These are phyloP conservation scores for Colletotrichum eleusines DNA, from an alignment of 2,329 filamentous ascomycete species.

Conservation along the genomic window DNA sequence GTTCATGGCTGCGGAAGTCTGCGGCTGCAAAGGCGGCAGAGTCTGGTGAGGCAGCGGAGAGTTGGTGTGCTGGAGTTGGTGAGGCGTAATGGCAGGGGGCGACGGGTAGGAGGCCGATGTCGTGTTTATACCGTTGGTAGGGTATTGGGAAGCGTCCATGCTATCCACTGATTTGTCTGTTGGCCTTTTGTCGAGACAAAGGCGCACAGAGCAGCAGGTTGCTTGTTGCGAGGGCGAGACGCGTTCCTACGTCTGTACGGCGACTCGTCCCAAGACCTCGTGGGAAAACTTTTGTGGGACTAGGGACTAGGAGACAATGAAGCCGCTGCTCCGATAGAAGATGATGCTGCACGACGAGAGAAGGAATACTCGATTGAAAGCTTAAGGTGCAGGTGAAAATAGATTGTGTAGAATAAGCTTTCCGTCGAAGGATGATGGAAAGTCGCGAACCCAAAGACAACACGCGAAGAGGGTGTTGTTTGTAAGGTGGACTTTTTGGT, in stretches of 20 bases:
- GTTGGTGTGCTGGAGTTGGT: slow-evolving; percentile 60
- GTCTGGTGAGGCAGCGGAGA: slow-evolving; percentile 65
- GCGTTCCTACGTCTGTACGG: slow-evolving; percentile 40
- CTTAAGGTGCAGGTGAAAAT: slow-evolving; percentile 8
- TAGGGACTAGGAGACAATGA: slow-evolving; percentile 38
- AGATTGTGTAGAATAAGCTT: slow-evolving; percentile 20
- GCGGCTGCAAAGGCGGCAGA: slow-evolving; percentile 66
- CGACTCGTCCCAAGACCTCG: slow-evolving; percentile 39
- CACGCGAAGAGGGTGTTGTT: slow-evolving; percentile 39
- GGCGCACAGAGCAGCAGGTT: slow-evolving; percentile 37
- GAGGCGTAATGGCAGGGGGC: slow-evolving; percentile 63
- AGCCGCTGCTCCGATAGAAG: slow-evolving; percentile 30
- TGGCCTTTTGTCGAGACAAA: slow-evolving; percentile 42
- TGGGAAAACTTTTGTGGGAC: slow-evolving; percentile 40
- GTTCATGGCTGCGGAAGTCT: slow-evolving; percentile 61
- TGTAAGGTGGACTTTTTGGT: slow-evolving; percentile 42
- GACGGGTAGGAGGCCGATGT: slow-evolving; percentile 64
- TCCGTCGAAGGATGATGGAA: slow-evolving; percentile 39
- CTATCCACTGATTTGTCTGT: slow-evolving; percentile 47
- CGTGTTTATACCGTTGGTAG: slow-evolving; percentile 68
- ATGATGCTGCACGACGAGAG: slow-evolving; percentile 25
- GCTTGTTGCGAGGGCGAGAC: slow-evolving; percentile 38
- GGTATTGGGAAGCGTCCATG: slow-evolving; percentile 68
- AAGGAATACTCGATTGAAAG: slow-evolving; percentile 21
- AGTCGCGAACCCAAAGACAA: slow-evolving; percentile 42